Base-by-base conservation (phyloP, 345 rosid species). In the Acer yangbiense region DNA sequence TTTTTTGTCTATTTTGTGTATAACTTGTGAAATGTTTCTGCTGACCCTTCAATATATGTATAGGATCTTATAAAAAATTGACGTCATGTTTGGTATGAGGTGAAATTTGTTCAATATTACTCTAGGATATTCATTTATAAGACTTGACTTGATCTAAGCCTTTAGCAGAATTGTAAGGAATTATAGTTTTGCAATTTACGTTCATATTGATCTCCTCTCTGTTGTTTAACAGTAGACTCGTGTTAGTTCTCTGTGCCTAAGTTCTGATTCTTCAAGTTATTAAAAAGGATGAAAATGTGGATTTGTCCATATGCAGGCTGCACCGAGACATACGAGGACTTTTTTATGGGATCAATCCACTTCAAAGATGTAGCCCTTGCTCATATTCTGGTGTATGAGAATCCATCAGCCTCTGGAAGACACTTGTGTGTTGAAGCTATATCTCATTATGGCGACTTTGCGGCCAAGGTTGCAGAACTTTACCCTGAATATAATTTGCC, bases 291-390 rank as follows among this genome's bases (percentile, higher is more conserved):
- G 41, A 35, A 21, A 29, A 64, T 12, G 52, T n/a, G 8, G 35
- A 17, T 65, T 29, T 48, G 27, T 74, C 62, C 62, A 60, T 25
- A n/a, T 79, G 54, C 84, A 96, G 99, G 99, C 66, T 91, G 98
- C 87, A 85, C 88, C 1, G 98, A 94, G 78, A 92, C 94, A 52
- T 90, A 87, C 32, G 70, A 88, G 82, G 71, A 96, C 82, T 85
- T 91, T 78, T 91, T 91, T 75, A 94, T 96, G 93, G 99, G 99
- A 76, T 90, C 79, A 7, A 94, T 89, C 52, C 99, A 96, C 87
- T 94, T 94, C 78, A 96, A 91, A 82, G 98, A 96, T 63, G 98
- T 90, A 71, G 95, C 99, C 23, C 72, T 85, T 80, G 98, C 97
- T 7, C 98, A 96, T 83, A 87, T 96, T 25, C 74, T 94, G 85